These are phyloP conservation scores for Diaporthe citrichinensis DNA, from an alignment of 2,329 filamentous ascomycete genomes.

Conservation along the genomic window DNA sequence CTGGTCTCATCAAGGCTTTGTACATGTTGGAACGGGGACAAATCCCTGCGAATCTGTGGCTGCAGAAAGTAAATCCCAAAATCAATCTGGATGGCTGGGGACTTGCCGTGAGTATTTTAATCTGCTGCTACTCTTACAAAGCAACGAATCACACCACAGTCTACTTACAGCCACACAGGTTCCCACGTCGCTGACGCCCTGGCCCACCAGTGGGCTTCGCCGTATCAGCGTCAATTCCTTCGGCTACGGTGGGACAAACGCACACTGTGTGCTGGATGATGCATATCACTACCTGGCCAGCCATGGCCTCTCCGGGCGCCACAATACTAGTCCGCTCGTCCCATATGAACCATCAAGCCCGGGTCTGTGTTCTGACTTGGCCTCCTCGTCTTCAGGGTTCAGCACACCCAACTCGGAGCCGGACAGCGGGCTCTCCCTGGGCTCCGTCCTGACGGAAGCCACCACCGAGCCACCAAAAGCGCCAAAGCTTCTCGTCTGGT, in stretches of 20 bases:
- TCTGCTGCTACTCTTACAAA: not conserved
- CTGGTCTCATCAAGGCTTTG: constrained; percentile 56
- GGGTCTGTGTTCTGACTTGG: not conserved
- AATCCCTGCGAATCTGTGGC: constrained; percentile 57
- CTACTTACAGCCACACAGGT: not conserved
- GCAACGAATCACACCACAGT: not conserved
- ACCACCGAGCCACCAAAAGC: not conserved
- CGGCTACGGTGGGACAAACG: constrained; percentile 62
- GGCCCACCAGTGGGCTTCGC: constrained; percentile 17
- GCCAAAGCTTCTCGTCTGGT: constrained; percentile 23
- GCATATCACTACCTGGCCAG: constrained; percentile 3
- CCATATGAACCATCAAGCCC: constrained; percentile 2
- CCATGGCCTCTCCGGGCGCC: constrained; percentile 18
- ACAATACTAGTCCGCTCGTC: constrained; percentile 22
- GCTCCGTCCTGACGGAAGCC: not conserved
- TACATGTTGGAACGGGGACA: constrained; percentile 53
- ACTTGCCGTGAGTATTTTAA: constrained; percentile 37
- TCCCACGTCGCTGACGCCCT: constrained; percentile 6
- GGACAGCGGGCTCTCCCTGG: not conserved
- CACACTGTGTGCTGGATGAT: constrained; percentile 48
- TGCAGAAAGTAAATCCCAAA: constrained; percentile 47
- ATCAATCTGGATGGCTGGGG: constrained; percentile 35
- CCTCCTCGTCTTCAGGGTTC: not conserved
- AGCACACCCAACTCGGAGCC: not conserved
- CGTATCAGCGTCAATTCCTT: constrained; percentile 64